A percentile compares a stretch with the other conserved stretches of the same genome.
Conservation (phyloP, 257 asterid species). For the Fraxinus quadrangulata region DNA sequence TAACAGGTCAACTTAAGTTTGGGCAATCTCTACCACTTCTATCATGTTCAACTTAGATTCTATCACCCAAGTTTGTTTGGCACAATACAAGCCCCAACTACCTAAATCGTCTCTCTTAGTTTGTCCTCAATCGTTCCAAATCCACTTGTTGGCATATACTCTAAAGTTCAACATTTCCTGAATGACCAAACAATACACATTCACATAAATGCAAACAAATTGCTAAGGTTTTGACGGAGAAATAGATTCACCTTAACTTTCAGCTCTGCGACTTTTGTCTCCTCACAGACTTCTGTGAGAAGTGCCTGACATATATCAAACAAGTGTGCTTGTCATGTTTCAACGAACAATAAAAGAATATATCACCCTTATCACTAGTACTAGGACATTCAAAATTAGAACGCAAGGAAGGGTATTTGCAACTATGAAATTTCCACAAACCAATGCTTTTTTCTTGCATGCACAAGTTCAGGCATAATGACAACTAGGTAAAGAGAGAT, state of each 20-base stretch:
- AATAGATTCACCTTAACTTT: constrained; percentile 63
- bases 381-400: constrained; percentile 14
- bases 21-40: background rate
- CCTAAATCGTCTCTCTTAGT: background rate
- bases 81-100: background rate
- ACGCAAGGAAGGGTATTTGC: constrained; percentile 16
- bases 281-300: constrained; percentile 69
- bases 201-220: constrained; percentile 13
- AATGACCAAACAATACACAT: constrained; percentile 2
- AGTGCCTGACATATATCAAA: constrained; percentile 49
- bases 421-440: constrained; percentile 15
- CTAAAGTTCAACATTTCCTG: constrained; percentile 1
- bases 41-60: background rate
- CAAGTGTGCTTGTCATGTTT: constrained; percentile 12
- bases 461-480: constrained; percentile 16
- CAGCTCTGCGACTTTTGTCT: constrained; percentile 77
- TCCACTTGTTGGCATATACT: constrained; percentile 2
- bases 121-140: background rate
- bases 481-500: constrained; percentile 4
- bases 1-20: background rate
- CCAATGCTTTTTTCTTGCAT: constrained; percentile 2
- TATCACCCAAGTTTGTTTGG: background rate
- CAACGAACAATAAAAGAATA: constrained; percentile 21
- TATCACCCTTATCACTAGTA: background rate
- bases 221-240: background rate